Conservation (phyloP, 2,329 filamentous ascomycete genomes). For the Volutella citrinella region DNA sequence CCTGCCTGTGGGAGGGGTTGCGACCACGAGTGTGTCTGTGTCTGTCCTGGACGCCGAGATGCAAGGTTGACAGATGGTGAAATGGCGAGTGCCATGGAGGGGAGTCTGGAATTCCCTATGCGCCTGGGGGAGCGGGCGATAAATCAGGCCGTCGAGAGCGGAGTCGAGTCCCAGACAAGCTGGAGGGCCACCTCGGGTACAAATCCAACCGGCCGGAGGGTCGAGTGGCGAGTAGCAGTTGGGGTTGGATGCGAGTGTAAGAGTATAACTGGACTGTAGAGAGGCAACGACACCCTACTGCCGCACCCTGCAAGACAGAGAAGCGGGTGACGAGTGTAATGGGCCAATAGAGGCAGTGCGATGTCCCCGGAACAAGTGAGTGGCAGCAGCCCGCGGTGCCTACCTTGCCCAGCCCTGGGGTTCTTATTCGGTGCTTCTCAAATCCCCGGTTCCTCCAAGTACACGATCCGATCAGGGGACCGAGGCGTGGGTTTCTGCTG, state of each 20-base stretch:
- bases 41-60: constrained; percentile 8
- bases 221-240: constrained; percentile 3
- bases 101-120: constrained; percentile 1
- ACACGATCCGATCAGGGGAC: no score
- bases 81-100: constrained; percentile 20
- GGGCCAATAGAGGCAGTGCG: constrained; percentile 14
- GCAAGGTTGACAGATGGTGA: constrained; percentile 11
- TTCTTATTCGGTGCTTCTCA: no score
- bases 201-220: constrained; percentile 5
- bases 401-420: no score
- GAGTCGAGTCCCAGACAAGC: constrained; percentile 5
- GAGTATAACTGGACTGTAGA: constrained; percentile 11
- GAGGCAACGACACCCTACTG: constrained; percentile 12
- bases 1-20: constrained; percentile 6
- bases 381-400: no score
- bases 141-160: constrained; percentile 1
- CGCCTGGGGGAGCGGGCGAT: constrained; percentile 2
- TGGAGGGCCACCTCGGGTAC: no score
- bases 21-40: constrained; percentile 11
- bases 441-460: no score
- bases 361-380: no score
- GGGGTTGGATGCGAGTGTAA: constrained; percentile 11
- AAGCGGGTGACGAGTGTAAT: constrained; percentile 6
- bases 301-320: constrained; percentile 14
- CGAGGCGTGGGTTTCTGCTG: no score